A percentile compares a stretch with the other conserved stretches of the same genome.
Conservation (phyloP, 23 red algal genomes). For the Gracilaria caudata region DNA sequence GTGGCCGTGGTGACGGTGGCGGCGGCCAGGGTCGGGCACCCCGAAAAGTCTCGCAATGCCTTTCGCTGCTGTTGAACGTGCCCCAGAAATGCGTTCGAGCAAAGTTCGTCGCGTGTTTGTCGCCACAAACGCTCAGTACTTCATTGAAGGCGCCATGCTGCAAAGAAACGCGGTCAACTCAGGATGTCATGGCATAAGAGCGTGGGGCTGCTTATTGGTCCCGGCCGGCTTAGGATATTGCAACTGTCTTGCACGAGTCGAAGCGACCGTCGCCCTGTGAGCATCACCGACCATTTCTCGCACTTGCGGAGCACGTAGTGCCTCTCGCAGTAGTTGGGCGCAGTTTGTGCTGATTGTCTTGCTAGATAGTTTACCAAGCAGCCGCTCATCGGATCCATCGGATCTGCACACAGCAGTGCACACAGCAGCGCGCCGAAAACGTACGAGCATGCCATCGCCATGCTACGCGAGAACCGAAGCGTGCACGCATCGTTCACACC, state of each 20-base stretch:
- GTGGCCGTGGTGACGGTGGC: conserved; percentile 35
- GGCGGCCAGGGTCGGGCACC: conserved; percentile 33
- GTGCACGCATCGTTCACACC: too few species aligned
- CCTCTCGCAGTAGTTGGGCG: neutral
- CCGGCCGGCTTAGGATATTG: neutral
- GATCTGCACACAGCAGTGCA: too few species aligned
- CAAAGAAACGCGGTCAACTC: neutral
- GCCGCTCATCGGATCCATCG: neutral
- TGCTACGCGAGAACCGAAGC: too few species aligned
- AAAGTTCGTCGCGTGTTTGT: neutral
- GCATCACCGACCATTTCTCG: neutral
- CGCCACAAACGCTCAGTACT: neutral
- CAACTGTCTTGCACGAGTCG: neutral
- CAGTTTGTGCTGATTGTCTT: neutral
- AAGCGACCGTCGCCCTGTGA: neutral
- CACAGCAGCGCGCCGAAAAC: neutral
- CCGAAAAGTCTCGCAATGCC: conserved; percentile 30
- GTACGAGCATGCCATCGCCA: neutral
- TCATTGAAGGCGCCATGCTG: neutral
- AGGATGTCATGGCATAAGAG: neutral
- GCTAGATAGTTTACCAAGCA: neutral
- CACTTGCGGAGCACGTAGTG: neutral
- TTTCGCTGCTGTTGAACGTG: neutral
- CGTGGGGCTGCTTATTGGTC: neutral
- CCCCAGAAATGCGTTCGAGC: neutral